phyloP scores from a whole-genome alignment of 306 rosid species.

The Dalbergia cochinchinensis region DNA sequence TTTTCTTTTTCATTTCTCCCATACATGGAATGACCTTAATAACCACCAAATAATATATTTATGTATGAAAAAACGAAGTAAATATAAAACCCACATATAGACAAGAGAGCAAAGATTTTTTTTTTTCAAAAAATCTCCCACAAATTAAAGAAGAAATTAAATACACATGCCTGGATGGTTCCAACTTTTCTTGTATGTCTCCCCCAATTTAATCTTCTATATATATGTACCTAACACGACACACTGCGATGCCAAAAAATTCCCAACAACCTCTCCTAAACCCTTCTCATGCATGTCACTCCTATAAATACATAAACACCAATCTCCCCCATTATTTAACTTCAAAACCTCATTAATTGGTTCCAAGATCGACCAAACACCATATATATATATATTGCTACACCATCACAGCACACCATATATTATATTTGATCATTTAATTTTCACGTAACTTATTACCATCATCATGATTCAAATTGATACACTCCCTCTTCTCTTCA shows the following conservation, averaged over 20 bases:
- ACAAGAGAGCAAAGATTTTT: not conserved
- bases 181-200: conserved; percentile 6
- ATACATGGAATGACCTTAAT: not conserved
- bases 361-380: not conserved
- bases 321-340: conserved; percentile 1
- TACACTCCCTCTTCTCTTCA: conserved; percentile 48
- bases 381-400: no score
- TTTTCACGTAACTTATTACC: no score
- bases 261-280: conserved; percentile 77
- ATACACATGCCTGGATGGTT: conserved; percentile 5
- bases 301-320: conserved; percentile 42
- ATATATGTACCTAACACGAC: conserved; percentile 58
- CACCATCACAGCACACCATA: not conserved
- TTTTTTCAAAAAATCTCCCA: not conserved
- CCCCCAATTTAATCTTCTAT: conserved; percentile 38
- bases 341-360: conserved; percentile 11
- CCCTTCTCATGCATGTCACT: conserved; percentile 21
- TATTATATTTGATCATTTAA: not conserved
- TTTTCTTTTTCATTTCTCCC: not conserved
- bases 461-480: conserved; percentile 49
- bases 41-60: not conserved
- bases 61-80: not conserved
- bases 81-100: not conserved
- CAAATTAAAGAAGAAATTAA: not conserved
- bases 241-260: conserved; percentile 41